Percentiles rank a stretch among this genome's conserved stretches.
Conservation (phyloP, 345 rosid genomes). For the Eucalyptus pauciflora region DNA sequence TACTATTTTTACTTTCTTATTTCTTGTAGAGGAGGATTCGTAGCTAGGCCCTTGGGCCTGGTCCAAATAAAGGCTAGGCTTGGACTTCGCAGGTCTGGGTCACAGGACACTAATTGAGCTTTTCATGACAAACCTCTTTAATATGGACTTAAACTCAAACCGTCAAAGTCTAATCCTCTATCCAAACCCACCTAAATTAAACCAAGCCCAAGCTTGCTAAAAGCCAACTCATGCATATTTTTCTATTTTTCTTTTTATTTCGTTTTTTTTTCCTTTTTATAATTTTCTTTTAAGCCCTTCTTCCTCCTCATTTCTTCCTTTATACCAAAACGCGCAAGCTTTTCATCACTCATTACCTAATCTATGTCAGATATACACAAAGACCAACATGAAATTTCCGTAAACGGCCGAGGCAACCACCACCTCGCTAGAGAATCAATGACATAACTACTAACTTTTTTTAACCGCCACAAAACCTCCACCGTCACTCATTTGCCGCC, state of each 20-base stretch:
- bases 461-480: no score
- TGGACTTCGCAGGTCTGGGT: neutral
- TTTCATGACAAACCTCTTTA: neutral
- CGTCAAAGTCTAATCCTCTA: neutral
- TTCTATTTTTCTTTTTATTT: neutral
- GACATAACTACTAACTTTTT: neutral
- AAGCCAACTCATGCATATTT: neutral
- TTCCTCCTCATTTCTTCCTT: neutral
- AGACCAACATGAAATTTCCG: neutral
- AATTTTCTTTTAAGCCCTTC: neutral
- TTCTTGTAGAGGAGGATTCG: neutral
- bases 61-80: neutral
- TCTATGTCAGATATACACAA: neutral
- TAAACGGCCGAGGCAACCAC: neutral
- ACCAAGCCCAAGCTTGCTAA: neutral
- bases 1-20: no score
- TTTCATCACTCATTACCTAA: neutral
- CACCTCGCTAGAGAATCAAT: neutral
- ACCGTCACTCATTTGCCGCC: neutral
- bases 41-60: neutral
- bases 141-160: neutral
- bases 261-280: neutral
- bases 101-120: neutral
- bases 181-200: neutral
- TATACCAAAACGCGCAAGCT: neutral